Conservation (phyloP, 2,329 filamentous ascomycete genomes). For the Diaporthe nobilis region DNA sequence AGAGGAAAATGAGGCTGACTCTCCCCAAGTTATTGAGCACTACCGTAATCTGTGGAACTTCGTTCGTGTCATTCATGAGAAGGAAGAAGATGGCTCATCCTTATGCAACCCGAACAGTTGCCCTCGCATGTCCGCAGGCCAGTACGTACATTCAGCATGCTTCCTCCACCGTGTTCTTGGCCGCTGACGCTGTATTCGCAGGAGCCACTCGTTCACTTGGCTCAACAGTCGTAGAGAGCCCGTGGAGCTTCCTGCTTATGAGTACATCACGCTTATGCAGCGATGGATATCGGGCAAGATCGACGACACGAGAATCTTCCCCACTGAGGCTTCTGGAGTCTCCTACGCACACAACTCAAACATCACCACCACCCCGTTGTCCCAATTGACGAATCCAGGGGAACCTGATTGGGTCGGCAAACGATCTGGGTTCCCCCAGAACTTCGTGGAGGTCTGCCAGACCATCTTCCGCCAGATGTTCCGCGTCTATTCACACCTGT, state of each 20-base stretch:
- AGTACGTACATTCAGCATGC: slow-evolving; percentile 71
- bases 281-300: slow-evolving; percentile 98
- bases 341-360: slow-evolving; percentile 76
- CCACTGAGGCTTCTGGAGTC: slow-evolving; percentile 82
- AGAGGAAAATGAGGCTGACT: slow-evolving; percentile 24
- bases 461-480: slow-evolving; percentile 98
- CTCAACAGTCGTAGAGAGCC: slow-evolving; percentile 89
- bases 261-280: slow-evolving; percentile 96
- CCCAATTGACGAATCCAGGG: slow-evolving; percentile 71
- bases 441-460: slow-evolving; percentile 92
- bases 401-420: slow-evolving; percentile 89
- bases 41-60: slow-evolving; percentile 91
- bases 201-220: slow-evolving; percentile 97
- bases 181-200: slow-evolving; percentile 48
- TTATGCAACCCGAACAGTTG: slow-evolving; percentile 90
- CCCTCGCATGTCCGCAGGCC: slow-evolving; percentile 93
- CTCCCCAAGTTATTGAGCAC: slow-evolving; percentile 84
- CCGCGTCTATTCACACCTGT: slow-evolving; percentile 96
- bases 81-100: slow-evolving; percentile 81
- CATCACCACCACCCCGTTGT: slow-evolving; percentile 71
- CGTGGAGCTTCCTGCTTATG: slow-evolving; percentile 90
- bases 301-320: slow-evolving; percentile 90
- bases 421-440: slow-evolving; percentile 90
- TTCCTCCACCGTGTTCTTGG: background rate
- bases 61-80: slow-evolving; percentile 88